A percentile compares a stretch with the other conserved stretches of the same genome.
Evolutionary conservation across 331 rosid genomes (phyloP).

Genomic region (Quercus phellos): DNA sequence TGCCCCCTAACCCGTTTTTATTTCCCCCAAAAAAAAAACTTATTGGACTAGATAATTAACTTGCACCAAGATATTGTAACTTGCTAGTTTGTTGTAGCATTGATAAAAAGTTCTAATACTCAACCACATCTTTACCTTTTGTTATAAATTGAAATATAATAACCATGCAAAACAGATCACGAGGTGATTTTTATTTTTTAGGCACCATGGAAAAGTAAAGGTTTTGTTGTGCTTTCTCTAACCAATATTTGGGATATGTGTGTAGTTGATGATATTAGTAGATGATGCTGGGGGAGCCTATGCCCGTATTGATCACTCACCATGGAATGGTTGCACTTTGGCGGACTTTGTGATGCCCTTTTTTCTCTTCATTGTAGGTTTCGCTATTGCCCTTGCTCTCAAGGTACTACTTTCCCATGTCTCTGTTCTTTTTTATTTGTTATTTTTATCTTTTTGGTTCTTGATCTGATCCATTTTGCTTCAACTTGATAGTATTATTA

Average conservation of each 20-base stretch:
- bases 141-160: too few relatives aligned
- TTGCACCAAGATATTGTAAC: too few relatives aligned
- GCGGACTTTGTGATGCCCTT: conserved; percentile 94
- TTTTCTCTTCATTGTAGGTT: conserved; percentile 96
- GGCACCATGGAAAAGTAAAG: too few relatives aligned
- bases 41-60: too few relatives aligned
- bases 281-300: conserved; percentile 83
- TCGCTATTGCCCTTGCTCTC: conserved; percentile 80
- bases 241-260: background rate
- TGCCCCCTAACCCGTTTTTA: too few relatives aligned
- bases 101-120: too few relatives aligned
- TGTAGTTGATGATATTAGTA: conserved; percentile 76
- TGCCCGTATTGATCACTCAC: conserved; percentile 80
- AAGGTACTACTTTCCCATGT: conserved; percentile 38
- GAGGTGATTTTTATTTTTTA: too few relatives aligned
- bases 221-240: background rate
- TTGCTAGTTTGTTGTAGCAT: too few relatives aligned
- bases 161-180: too few relatives aligned
- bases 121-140: too few relatives aligned
- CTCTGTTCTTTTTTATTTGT: background rate
- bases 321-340: conserved; percentile 89
- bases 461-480: background rate
- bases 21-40: too few relatives aligned
- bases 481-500: background rate
- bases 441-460: background rate